phyloP scores from a whole-genome alignment of 2,329 filamentous ascomycete species.

The Sporothrix brasiliensis region DNA sequence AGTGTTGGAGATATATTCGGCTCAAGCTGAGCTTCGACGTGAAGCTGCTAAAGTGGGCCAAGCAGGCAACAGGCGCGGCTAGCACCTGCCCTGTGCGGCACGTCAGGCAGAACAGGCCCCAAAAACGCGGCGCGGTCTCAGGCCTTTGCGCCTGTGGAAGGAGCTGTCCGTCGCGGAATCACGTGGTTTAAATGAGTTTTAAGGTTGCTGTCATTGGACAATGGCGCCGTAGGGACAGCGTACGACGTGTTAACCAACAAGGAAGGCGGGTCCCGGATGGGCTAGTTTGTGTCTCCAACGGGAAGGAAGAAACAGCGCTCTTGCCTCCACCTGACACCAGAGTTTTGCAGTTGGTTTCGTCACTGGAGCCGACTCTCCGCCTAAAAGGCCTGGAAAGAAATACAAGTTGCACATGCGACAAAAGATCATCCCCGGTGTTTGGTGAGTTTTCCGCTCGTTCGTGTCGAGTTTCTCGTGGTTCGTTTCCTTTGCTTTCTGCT shows the following conservation, averaged over 20 bases:
- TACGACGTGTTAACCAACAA: background rate
- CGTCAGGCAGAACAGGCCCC: slow-evolving; percentile 15
- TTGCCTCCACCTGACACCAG: background rate
- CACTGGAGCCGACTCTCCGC: slow-evolving; percentile 11
- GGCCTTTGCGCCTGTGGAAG: background rate
- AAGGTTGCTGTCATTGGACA: slow-evolving; percentile 30
- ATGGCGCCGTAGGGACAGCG: slow-evolving; percentile 18
- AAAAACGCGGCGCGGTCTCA: slow-evolving; percentile 22
- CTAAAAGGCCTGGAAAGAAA: background rate
- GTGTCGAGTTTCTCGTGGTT: background rate
- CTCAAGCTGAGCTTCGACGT: slow-evolving; percentile 2
- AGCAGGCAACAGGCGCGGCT: slow-evolving; percentile 21
- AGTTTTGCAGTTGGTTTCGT: slow-evolving; percentile 25
- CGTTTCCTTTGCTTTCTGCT: background rate
- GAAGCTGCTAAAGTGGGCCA: slow-evolving; percentile 18
- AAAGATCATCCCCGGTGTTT: slow-evolving; percentile 1
- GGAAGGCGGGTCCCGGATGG: slow-evolving; percentile 17
- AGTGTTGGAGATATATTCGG: slow-evolving; percentile 4
- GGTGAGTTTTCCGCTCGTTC: slow-evolving; percentile 8
- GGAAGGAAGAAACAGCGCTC: slow-evolving; percentile 2
- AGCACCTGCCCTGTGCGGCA: slow-evolving; percentile 3
- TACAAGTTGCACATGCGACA: slow-evolving; percentile 17
- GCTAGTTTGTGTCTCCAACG: slow-evolving; percentile 32
- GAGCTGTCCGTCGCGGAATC: slow-evolving; percentile 27
- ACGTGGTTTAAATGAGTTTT: slow-evolving; percentile 29